Evolutionary conservation across 2,329 filamentous ascomycete species (phyloP).

Genomic region (Fusarium veterinarium): DNA sequence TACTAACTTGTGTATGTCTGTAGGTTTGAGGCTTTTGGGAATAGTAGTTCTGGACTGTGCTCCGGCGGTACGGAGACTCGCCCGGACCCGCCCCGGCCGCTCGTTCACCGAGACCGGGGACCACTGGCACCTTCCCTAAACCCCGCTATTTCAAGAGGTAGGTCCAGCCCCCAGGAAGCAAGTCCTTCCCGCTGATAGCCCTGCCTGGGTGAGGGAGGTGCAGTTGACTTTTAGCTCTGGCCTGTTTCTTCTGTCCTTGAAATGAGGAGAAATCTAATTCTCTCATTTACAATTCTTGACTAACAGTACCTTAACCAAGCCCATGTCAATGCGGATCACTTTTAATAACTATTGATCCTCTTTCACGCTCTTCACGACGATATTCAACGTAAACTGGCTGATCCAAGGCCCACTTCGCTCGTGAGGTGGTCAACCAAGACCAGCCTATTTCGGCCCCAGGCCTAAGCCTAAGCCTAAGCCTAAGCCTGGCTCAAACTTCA

Average conservation of each 20-base stretch:
- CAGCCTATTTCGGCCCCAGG: slow-evolving; percentile 43
- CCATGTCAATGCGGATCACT: not conserved
- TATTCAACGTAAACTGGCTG: slow-evolving; percentile 26
- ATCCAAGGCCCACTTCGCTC: slow-evolving; percentile 30
- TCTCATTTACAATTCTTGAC: not conserved
- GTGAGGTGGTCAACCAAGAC: slow-evolving; percentile 30
- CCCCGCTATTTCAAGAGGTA: slow-evolving; percentile 30
- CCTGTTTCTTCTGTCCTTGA: slow-evolving; percentile 5
- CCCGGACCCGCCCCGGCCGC: slow-evolving; percentile 32
- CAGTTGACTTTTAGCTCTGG: not conserved
- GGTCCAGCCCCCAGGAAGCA: not conserved
- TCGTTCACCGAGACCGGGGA: slow-evolving; percentile 27
- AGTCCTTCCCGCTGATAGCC: not conserved
- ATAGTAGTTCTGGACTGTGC: not conserved
- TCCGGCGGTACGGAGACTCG: slow-evolving; percentile 11
- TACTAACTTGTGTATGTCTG: not conserved
- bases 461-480: slow-evolving; percentile 34
- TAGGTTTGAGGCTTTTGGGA: not conserved
- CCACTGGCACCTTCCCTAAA: slow-evolving; percentile 22
- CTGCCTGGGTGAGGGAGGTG: not conserved
- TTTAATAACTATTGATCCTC: not conserved
- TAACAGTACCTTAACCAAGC: not conserved
- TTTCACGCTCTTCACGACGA: not conserved
- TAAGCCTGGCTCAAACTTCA: slow-evolving; percentile 44
- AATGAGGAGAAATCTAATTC: not conserved